These are phyloP conservation scores for Brassica carinata DNA, from an alignment of 345 rosid genomes.

Conservation along the genomic window DNA sequence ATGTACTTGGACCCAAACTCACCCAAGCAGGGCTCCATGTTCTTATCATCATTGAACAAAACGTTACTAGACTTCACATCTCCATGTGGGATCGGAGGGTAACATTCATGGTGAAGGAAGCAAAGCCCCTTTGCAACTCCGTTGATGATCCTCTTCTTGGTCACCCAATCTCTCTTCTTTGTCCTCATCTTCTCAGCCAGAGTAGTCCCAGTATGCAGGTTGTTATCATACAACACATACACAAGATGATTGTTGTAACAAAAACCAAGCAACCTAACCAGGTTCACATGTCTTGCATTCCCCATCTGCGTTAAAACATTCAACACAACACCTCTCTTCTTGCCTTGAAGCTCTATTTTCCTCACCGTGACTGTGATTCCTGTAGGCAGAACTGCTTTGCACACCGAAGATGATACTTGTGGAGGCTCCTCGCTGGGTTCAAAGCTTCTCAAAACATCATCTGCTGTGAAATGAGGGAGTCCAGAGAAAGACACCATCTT, in stretches of 20 bases:
- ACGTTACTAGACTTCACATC: conserved; percentile 69
- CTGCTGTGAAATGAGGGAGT: conserved; percentile 75
- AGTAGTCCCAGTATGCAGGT: conserved; percentile 77
- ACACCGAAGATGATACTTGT: conserved; percentile 45
- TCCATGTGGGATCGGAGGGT: conserved; percentile 87
- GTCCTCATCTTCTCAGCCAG: conserved; percentile 58
- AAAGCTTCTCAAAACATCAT: conserved; percentile 74
- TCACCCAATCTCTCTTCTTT: conserved; percentile 62
- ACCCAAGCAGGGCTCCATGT: conserved; percentile 70
- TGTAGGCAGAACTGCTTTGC: conserved; percentile 79
- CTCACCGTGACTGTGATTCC: conserved; percentile 83
- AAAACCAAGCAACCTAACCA: conserved; percentile 80
- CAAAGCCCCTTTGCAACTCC: conserved; percentile 81
- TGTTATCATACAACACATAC: conserved; percentile 65
- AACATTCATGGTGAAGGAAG: conserved; percentile 91
- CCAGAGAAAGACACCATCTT: conserved; percentile 75
- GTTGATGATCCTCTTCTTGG: conserved; percentile 60
- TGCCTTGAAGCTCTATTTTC: conserved; percentile 59
- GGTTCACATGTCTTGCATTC: conserved; percentile 73
- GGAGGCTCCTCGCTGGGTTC: conserved; percentile 49
- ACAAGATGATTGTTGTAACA: conserved; percentile 74
- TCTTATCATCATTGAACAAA: conserved; percentile 59
- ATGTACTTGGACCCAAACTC: conserved; percentile 70
- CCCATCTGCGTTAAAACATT: conserved; percentile 63
- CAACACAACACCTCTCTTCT: conserved; percentile 41